Conservation (phyloP, 805 yeast genomes). For the Cyberlindnera saturnus region DNA sequence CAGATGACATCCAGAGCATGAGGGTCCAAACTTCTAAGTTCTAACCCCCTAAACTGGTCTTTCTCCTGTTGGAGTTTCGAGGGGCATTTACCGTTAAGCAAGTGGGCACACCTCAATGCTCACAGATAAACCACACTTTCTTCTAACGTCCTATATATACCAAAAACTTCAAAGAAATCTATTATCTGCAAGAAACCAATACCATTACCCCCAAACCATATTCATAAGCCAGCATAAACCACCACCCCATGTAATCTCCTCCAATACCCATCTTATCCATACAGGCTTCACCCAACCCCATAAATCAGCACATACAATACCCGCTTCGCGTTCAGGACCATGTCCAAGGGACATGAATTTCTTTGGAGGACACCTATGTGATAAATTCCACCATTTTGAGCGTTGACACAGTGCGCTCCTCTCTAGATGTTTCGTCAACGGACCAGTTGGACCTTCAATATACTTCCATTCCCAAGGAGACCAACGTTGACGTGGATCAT, state of each 20-base stretch:
- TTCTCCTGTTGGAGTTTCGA: no score
- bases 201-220: slow-evolving; percentile 35
- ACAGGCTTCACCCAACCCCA: slow-evolving; percentile 48
- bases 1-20: background rate
- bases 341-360: slow-evolving; percentile 71
- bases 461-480: slow-evolving; percentile 86
- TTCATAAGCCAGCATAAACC: slow-evolving; percentile 51
- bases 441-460: slow-evolving; percentile 93
- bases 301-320: slow-evolving; percentile 65
- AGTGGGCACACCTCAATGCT: no score
- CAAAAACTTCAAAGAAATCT: no score
- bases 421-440: slow-evolving; percentile 67
- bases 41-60: no score
- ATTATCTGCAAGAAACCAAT: no score
- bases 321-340: slow-evolving; percentile 85
- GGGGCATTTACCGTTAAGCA: no score
- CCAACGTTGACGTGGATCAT: slow-evolving; percentile 79
- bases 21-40: background rate
- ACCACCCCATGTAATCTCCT: slow-evolving; percentile 56
- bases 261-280: slow-evolving; percentile 42
- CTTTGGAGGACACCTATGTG: slow-evolving; percentile 77
- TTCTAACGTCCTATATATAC: no score
- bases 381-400: slow-evolving; percentile 88
- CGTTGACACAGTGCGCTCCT: slow-evolving; percentile 75
- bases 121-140: no score